Conservation (phyloP, 345 rosid genomes). For the Zanthoxylum bungeanum region DNA sequence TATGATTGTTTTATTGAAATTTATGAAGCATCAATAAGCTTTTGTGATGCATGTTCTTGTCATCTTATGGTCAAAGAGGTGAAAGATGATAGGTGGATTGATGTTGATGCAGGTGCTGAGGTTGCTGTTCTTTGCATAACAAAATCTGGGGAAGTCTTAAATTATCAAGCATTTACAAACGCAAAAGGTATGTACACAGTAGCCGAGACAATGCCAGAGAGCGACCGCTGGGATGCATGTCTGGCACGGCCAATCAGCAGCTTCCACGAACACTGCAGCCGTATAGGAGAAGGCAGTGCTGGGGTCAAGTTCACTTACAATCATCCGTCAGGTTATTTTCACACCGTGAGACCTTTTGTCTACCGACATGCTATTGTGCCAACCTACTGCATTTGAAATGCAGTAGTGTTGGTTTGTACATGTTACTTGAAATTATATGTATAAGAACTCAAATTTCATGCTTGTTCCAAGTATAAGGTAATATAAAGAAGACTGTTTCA, state of each 20-base stretch:
- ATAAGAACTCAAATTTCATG: background rate
- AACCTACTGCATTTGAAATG: slow-evolving; percentile 50
- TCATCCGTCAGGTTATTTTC: slow-evolving; percentile 78
- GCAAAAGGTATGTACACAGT: slow-evolving; percentile 77
- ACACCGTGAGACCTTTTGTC: slow-evolving; percentile 66
- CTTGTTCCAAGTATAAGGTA: background rate
- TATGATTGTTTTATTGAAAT: background rate
- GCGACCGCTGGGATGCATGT: slow-evolving; percentile 95
- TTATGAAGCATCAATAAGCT: background rate
- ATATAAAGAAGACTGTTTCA: background rate
- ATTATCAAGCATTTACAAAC: slow-evolving; percentile 91
- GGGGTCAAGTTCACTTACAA: slow-evolving; percentile 81
- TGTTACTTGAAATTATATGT: background rate
- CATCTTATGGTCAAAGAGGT: background rate
- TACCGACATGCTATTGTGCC: slow-evolving; percentile 58
- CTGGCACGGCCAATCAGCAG: slow-evolving; percentile 85
- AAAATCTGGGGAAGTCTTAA: slow-evolving; percentile 84
- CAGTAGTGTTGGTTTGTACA: background rate
- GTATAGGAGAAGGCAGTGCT: slow-evolving; percentile 44
- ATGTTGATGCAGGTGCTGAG: slow-evolving; percentile 69
- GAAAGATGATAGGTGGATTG: background rate
- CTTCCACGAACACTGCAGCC: slow-evolving; percentile 78
- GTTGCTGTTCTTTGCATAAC: slow-evolving; percentile 98
- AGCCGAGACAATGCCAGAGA: slow-evolving; percentile 96
- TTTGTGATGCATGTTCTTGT: background rate